phyloP scores from a whole-genome alignment of 345 rosid species.

The Brassica carinata region DNA sequence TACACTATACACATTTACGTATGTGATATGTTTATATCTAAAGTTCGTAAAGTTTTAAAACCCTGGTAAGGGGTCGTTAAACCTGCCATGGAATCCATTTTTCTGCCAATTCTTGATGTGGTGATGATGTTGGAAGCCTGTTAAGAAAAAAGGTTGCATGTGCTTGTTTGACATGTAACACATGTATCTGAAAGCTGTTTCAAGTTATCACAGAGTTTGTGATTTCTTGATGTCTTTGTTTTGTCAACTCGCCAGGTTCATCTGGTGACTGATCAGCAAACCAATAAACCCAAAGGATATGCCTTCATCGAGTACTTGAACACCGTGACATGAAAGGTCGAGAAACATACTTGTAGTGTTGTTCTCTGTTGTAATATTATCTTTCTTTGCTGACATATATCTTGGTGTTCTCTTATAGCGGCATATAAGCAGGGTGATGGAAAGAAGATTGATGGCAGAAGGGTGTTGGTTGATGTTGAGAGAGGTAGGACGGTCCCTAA shows the following conservation, averaged over 20 bases:
- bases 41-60: constrained; percentile 46
- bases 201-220: constrained; percentile 15
- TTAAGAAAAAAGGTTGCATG: constrained; percentile 89
- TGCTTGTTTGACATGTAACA: constrained; percentile 35
- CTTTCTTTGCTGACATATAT: constrained; percentile 6
- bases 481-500: constrained; percentile 99
- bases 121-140: constrained; percentile 92
- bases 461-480: constrained; percentile 98
- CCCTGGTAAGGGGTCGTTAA: constrained; percentile 99
- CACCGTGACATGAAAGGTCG: constrained; percentile 98
- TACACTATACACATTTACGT: constrained; percentile 26
- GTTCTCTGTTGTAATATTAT: neutral
- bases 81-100: constrained; percentile 66
- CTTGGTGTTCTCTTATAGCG: constrained; percentile 49
- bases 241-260: constrained; percentile 66
- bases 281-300: constrained; percentile 92
- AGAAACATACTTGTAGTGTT: neutral
- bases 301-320: constrained; percentile 94
- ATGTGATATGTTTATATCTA: constrained; percentile 38
- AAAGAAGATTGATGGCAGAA: constrained; percentile 93
- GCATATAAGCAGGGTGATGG: constrained; percentile 99
- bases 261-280: constrained; percentile 65
- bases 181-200: constrained; percentile 28
- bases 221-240: constrained; percentile 41
- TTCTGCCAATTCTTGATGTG: constrained; percentile 89